phyloP scores from a whole-genome alignment of 2,329 filamentous ascomycete species.

The Apiospora saccharicola region DNA sequence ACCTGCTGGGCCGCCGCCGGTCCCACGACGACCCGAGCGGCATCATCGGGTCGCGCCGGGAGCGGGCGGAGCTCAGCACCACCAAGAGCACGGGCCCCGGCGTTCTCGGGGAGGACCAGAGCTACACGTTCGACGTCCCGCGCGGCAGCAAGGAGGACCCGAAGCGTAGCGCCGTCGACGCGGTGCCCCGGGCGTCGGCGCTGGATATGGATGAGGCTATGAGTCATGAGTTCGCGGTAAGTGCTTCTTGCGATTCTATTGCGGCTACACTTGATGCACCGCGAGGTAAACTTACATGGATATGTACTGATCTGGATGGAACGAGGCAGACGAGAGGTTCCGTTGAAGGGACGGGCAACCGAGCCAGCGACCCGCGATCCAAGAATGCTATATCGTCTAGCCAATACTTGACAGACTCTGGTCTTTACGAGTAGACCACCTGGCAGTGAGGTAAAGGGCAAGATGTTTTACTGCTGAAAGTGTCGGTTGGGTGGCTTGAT shows the following conservation, averaged over 20 bases:
- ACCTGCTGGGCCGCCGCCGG: slow-evolving; percentile 13
- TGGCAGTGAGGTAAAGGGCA: not conserved
- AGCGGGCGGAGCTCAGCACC: not conserved
- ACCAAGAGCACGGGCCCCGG: not conserved
- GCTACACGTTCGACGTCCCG: not conserved
- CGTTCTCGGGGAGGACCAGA: not conserved
- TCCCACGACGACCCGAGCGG: slow-evolving; percentile 4
- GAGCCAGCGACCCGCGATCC: not conserved
- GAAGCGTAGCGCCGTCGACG: not conserved
- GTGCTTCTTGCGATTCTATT: not conserved
- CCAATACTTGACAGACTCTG: not conserved
- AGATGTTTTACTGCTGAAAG: no score
- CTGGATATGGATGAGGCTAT: not conserved
- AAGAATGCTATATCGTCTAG: not conserved
- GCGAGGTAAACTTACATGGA: not conserved
- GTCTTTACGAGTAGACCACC: not conserved
- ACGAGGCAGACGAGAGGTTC: not conserved
- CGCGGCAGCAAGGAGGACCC: not conserved
- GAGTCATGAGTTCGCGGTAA: not conserved
- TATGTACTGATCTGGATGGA: not conserved
- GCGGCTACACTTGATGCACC: not conserved
- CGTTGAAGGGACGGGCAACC: no score
- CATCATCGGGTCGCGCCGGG: slow-evolving; percentile 7
- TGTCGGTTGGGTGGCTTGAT: no score
- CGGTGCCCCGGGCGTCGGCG: slow-evolving; percentile 3